Evolutionary conservation across 2,329 filamentous ascomycete species (phyloP).

Genomic region (Phialophora expanda): DNA sequence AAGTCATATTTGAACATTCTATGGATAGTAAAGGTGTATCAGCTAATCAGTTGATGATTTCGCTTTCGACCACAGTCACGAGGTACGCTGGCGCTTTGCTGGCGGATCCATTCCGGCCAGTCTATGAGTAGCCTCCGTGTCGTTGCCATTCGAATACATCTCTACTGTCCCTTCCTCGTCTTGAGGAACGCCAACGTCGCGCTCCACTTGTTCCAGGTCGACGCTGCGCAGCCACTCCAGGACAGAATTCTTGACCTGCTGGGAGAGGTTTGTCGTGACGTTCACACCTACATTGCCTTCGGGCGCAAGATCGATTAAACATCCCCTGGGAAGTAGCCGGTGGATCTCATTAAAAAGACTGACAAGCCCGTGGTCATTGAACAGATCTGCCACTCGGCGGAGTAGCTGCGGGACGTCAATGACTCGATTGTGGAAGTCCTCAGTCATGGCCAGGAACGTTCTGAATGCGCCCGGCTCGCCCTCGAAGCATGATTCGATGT

Average conservation of each 20-base stretch:
- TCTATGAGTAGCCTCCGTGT: neutral
- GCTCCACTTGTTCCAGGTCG: neutral
- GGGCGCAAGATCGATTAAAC: neutral
- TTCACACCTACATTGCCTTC: neutral
- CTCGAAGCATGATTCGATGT: neutral
- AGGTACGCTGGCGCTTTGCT: neutral
- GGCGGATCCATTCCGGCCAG: too few relatives aligned
- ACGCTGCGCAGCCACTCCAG: neutral
- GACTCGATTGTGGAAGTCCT: neutral
- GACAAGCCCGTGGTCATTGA: too few relatives aligned
- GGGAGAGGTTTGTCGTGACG: too few relatives aligned
- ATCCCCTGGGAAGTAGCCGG: neutral
- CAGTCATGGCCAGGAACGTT: neutral
- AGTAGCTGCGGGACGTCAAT: neutral
- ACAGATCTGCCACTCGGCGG: neutral
- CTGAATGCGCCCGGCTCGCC: neutral
- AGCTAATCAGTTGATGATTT: neutral
- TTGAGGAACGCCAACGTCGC: neutral
- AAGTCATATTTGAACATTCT: neutral
- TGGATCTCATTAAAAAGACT: neutral
- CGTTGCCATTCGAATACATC: neutral
- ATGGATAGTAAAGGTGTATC: neutral
- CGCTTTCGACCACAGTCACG: neutral
- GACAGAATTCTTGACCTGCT: neutral
- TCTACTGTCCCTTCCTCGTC: neutral